Conservation (phyloP, 805 yeast genomes). For the Lachancea waltii region DNA sequence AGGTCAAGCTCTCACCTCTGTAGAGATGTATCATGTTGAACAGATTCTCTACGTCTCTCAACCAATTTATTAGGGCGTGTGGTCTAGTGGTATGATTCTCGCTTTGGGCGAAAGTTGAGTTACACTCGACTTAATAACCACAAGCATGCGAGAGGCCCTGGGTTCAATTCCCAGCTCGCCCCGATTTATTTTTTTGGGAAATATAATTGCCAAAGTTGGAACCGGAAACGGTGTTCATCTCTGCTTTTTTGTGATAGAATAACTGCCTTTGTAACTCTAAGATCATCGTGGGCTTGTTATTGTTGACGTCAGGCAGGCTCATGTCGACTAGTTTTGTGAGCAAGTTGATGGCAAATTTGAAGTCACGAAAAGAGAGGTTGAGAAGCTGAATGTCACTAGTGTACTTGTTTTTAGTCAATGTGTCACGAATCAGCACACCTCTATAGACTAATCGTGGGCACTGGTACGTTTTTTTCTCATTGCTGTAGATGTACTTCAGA, state of each 20-base stretch:
- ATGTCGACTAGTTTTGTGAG: constrained; percentile 12
- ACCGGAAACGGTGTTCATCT: constrained; percentile 42
- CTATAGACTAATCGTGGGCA: constrained; percentile 16
- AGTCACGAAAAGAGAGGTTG: constrained; percentile 26
- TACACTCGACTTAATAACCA: constrained; percentile 9
- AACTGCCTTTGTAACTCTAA: constrained; percentile 52
- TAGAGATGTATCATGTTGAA: too few relatives aligned
- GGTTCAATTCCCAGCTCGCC: constrained; percentile 48
- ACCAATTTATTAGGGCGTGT: constrained; percentile 32
- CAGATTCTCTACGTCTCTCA: too few relatives aligned
- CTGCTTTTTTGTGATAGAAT: constrained; percentile 50
- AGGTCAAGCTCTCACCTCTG: too few relatives aligned
- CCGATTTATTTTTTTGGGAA: constrained; percentile 14
- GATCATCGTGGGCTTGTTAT: background rate
- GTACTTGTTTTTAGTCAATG: constrained; percentile 8
- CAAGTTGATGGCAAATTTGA: constrained; percentile 20
- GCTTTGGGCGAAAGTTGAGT: constrained; percentile 37
- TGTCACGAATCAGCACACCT: constrained; percentile 20
- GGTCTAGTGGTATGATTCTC: constrained; percentile 53
- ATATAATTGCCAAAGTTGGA: constrained; percentile 11
- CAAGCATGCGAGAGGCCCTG: constrained; percentile 48
- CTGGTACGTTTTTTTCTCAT: constrained; percentile 4
- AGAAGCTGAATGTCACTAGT: constrained; percentile 15
- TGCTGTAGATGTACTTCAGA: constrained; percentile 34
- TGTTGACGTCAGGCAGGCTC: background rate